Percentiles rank a stretch among this genome's conserved stretches.
phyloP scores from a whole-genome alignment of 2,329 filamentous ascomycete genomes.

The Xylariomycetidae sp. region DNA sequence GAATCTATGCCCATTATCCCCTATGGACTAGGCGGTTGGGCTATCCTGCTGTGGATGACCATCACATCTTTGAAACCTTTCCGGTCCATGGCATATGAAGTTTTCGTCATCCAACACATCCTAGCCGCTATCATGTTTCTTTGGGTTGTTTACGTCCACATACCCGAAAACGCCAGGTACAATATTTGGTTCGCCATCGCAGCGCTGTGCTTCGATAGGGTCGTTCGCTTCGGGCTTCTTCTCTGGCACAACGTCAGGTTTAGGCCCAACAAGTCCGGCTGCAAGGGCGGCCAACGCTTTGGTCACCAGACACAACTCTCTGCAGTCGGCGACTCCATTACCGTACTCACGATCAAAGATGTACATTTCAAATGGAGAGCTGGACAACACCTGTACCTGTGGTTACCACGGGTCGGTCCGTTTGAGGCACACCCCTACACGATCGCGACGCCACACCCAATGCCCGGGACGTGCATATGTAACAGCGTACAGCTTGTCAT shows the following conservation, averaged over 20 bases:
- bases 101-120: conserved; percentile 67
- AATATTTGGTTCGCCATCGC: conserved; percentile 64
- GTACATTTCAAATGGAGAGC: conserved; percentile 55
- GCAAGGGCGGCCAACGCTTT: conserved; percentile 42
- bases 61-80: conserved; percentile 60
- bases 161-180: conserved; percentile 53
- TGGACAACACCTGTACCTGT: conserved; percentile 58
- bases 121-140: conserved; percentile 57
- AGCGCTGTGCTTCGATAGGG: conserved; percentile 58
- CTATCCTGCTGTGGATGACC: conserved; percentile 59
- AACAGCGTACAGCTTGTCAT: conserved; percentile 57
- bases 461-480: conserved; percentile 48
- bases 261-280: conserved; percentile 34
- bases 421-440: conserved; percentile 59
- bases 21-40: conserved; percentile 65
- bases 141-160: conserved; percentile 59
- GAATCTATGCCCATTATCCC: conserved; percentile 59
- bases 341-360: conserved; percentile 55
- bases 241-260: conserved; percentile 50
- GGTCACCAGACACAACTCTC: conserved; percentile 49
- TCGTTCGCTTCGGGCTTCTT: conserved; percentile 44
- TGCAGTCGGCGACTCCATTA: conserved; percentile 46
- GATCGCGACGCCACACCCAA: conserved; percentile 50
- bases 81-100: conserved; percentile 62
- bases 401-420: conserved; percentile 50